Base-by-base conservation (phyloP, 345 rosid species). In the Salix koriyanagi region DNA sequence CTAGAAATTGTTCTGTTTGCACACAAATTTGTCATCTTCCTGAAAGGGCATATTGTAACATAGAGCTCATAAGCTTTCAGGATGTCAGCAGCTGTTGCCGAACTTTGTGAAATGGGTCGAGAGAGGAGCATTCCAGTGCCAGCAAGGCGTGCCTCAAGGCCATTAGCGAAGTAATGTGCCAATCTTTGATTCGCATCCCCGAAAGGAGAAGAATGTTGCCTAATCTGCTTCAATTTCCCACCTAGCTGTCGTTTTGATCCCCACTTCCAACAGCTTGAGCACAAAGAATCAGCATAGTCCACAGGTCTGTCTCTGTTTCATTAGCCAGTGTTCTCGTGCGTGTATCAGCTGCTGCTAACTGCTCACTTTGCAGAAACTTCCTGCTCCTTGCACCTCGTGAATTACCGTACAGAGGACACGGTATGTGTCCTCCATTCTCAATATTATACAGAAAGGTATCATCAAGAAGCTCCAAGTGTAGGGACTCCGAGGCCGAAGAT, bases 141-240 rank as follows among this genome's bases (percentile, higher is more conserved):
- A 1, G 82, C 80, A 25, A 93, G 66, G 26, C 97, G 94, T 0
- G 87, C 86, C 73, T 93, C 96, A 2, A 93, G 94, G 23, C 87
- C 94, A 41, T 81, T 81, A 1, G 88, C 88, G 16, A 91, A 88
- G 81, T 90, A 86, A 81, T 88, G 82, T 19, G 94, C 92, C 69
- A 91, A 37, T 76, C 97, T 84, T 56, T 91, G 92, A 62, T 81
- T 86, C 67, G 88, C 97, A 62, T 89, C 89, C 0, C 94, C 97
- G 0, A 30, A 81, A 23, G 83, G 73, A 21, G 90, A 84, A 56
- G 97, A 88, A 58, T 93, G 93, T 65, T 77, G 87, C 76, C 91
- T 82, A 48, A 93, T 90, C 83, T 91, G 92, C 73, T 76, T 89
- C 0, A 92, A 83, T 77, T 84, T 81, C 80, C 87, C 90, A n/a